phyloP scores from a whole-genome alignment of 2,329 filamentous ascomycete genomes.

The Fusarium torulosum region DNA sequence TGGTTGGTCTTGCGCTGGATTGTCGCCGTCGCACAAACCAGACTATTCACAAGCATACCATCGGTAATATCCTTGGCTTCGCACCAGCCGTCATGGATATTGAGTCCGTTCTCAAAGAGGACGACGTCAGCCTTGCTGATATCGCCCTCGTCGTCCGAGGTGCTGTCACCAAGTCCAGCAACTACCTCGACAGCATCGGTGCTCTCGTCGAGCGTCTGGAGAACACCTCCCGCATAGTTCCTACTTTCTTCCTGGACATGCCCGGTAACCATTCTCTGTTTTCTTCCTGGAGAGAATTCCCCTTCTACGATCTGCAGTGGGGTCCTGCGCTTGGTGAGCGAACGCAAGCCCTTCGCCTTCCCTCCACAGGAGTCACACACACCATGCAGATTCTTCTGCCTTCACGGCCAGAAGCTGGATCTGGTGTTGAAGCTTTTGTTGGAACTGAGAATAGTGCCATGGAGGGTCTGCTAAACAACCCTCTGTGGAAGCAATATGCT shows the following conservation, averaged over 20 bases:
- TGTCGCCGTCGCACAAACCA: constrained; percentile 18
- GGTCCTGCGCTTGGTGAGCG: background rate
- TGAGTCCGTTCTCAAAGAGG: constrained; percentile 3
- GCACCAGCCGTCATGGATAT: constrained; percentile 18
- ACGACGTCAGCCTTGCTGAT: constrained; percentile 1
- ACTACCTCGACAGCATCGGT: constrained; percentile 5
- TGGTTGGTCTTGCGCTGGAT: constrained; percentile 17
- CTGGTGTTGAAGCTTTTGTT: constrained; percentile 13
- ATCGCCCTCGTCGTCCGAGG: constrained; percentile 8
- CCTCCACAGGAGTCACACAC: constrained; percentile 13
- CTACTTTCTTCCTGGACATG: constrained; percentile 15
- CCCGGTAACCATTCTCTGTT: constrained; percentile 13
- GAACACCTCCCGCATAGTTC: constrained; percentile 4
- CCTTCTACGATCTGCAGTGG: constrained; percentile 24
- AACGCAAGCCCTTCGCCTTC: constrained; percentile 11
- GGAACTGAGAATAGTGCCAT: constrained; percentile 14
- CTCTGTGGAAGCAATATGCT: constrained; percentile 9
- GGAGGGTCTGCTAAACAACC: background rate
- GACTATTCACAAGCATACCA: constrained; percentile 11
- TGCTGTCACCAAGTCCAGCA: constrained; percentile 15
- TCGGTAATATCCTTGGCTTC: constrained; percentile 19
- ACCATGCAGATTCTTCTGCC: constrained; percentile 15
- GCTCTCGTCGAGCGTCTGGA: constrained; percentile 1
- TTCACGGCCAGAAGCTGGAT: constrained; percentile 2
- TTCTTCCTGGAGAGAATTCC: constrained; percentile 24